phyloP scores from a whole-genome alignment of 2,329 filamentous ascomycete species.

The Fusarium avenaceum region DNA sequence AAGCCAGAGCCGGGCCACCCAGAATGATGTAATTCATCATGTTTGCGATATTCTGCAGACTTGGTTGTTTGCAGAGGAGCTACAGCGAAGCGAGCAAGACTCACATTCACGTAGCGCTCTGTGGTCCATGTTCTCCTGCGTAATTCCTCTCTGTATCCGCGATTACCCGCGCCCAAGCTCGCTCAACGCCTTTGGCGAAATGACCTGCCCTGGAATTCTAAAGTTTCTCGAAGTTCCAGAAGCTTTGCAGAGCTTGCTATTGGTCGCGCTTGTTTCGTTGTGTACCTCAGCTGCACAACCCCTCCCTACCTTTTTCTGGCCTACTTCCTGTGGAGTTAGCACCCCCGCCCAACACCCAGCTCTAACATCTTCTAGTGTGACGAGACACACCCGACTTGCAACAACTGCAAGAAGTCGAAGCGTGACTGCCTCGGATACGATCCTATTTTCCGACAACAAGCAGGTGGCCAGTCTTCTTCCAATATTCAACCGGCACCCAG shows the following conservation, averaged over 20 bases:
- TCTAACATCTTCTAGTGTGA: conserved; percentile 75
- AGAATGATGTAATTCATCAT: conserved; percentile 37
- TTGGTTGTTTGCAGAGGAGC: conserved; percentile 35
- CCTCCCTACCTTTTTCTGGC: conserved; percentile 19
- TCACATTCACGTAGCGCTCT: conserved; percentile 44
- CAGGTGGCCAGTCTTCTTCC: conserved; percentile 79
- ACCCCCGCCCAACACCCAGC: conserved; percentile 34
- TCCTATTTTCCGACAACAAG: conserved; percentile 83
- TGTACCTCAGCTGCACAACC: conserved; percentile 31
- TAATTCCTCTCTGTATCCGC: conserved; percentile 37
- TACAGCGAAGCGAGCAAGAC: conserved; percentile 40
- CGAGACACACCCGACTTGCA: conserved; percentile 92
- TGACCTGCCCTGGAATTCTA: conserved; percentile 7
- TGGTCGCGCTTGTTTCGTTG: conserved; percentile 27
- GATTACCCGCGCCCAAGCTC: conserved; percentile 17
- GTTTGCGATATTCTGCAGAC: conserved; percentile 39
- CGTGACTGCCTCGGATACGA: conserved; percentile 90
- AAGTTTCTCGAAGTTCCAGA: conserved; percentile 19
- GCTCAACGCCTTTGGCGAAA: conserved; percentile 2
- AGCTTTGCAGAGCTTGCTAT: conserved; percentile 36
- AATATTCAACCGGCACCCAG: conserved; percentile 58
- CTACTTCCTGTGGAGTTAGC: conserved; percentile 41
- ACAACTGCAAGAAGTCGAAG: conserved; percentile 90
- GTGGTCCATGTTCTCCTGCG: conserved; percentile 34
- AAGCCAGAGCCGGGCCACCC: conserved; percentile 27